Conservation (phyloP, 2,329 filamentous ascomycete species). For the Phialemoniopsis sp. region DNA sequence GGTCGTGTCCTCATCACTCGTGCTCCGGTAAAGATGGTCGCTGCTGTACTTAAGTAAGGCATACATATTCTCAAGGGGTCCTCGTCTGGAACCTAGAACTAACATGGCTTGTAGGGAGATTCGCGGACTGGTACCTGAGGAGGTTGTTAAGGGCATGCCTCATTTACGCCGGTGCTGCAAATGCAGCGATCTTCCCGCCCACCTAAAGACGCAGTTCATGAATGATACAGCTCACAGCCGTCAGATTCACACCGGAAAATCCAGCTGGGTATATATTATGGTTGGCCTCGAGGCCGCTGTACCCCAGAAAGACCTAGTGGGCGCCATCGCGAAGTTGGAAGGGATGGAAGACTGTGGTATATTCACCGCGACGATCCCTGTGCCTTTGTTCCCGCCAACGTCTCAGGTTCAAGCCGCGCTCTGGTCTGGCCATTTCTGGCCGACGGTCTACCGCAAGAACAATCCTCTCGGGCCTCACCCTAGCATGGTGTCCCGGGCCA, state of each 20-base stretch:
- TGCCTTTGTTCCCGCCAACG: conserved; percentile 71
- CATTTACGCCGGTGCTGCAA: conserved; percentile 77
- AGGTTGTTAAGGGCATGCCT: conserved; percentile 60
- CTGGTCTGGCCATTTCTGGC: conserved; percentile 79
- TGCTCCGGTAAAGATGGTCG: conserved; percentile 68
- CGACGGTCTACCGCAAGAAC: conserved; percentile 79
- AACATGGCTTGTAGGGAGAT: conserved; percentile 49
- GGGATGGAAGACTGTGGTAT: conserved; percentile 44
- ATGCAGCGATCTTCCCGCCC: conserved; percentile 60
- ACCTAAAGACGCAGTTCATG: conserved; percentile 59
- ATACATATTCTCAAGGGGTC: too few species aligned
- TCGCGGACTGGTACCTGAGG: conserved; percentile 52
- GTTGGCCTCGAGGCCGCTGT: conserved; percentile 48
- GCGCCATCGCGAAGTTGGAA: conserved; percentile 42
- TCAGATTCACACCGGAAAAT: conserved; percentile 56
- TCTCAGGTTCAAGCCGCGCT: conserved; percentile 69
- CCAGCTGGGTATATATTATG: conserved; percentile 56
- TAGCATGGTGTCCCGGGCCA: conserved; percentile 65
- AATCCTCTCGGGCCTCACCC: conserved; percentile 85
- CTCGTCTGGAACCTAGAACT: too few species aligned
- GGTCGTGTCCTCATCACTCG: conserved; percentile 67
- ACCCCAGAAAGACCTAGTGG: conserved; percentile 46
- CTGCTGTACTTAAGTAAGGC: conserved; percentile 67
- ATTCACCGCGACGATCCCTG: conserved; percentile 59
- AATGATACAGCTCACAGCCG: conserved; percentile 50